Conservation (phyloP, 768 basidiomycete species). For the Leccinum subgranulosum region DNA sequence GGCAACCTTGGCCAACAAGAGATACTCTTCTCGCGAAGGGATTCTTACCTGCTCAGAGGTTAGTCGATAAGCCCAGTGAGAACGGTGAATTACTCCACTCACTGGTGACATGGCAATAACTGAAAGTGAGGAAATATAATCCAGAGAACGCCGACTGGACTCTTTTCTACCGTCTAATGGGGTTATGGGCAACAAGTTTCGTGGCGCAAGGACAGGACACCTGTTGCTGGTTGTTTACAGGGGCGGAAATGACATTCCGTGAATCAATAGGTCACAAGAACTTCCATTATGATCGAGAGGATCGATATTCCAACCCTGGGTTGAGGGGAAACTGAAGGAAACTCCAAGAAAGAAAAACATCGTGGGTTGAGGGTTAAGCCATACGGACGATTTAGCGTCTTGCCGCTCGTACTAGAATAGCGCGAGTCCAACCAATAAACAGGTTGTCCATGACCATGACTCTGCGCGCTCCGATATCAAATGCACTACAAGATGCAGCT, state of each 20-base stretch:
- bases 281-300: slow-evolving; percentile 4
- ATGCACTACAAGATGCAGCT: neutral
- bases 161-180: slow-evolving; percentile 29
- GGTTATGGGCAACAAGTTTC: slow-evolving; percentile 30
- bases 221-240: slow-evolving; percentile 13
- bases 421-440: slow-evolving; percentile 1
- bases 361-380: slow-evolving; percentile 29
- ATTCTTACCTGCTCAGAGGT: slow-evolving; percentile 26
- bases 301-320: slow-evolving; percentile 25
- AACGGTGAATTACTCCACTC: slow-evolving; percentile 10
- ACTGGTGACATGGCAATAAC: slow-evolving; percentile 28
- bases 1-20: slow-evolving; percentile 75
- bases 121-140: slow-evolving; percentile 10
- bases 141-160: neutral
- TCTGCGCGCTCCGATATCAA: neutral
- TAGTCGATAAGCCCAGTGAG: slow-evolving; percentile 1
- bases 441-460: neutral
- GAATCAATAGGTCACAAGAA: slow-evolving; percentile 2
- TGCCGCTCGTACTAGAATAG: slow-evolving; percentile 3
- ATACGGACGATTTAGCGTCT: slow-evolving; percentile 10
- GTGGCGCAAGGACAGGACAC: slow-evolving; percentile 11
- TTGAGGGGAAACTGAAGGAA: slow-evolving; percentile 21
- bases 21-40: slow-evolving; percentile 38
- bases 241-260: slow-evolving; percentile 10
- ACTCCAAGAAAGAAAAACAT: slow-evolving; percentile 13